Conservation (phyloP, 306 rosid genomes). For the Castanopsis chinensis region DNA sequence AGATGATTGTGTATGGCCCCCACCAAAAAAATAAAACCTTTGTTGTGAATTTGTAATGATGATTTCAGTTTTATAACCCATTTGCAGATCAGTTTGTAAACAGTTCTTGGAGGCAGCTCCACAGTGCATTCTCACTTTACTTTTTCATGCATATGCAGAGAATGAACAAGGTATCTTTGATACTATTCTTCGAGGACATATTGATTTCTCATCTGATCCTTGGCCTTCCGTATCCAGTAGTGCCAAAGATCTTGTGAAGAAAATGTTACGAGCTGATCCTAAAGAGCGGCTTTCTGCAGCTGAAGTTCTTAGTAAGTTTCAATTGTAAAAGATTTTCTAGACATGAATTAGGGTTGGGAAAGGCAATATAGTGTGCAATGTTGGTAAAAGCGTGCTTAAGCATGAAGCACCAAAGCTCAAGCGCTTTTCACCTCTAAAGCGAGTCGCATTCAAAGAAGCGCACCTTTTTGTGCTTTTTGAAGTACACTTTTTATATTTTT, state of each 20-base stretch:
- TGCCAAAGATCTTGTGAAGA: conserved; percentile 90
- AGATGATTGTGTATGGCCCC: not conserved
- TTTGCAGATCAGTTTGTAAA: not conserved
- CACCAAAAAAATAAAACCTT: too few relatives aligned
- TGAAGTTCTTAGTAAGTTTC: conserved; percentile 79
- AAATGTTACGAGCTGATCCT: conserved; percentile 69
- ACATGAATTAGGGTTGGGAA: conserved; percentile 3
- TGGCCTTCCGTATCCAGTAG: conserved; percentile 93
- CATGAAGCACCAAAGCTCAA: too few relatives aligned
- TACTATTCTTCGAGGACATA: conserved; percentile 80
- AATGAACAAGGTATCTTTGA: conserved; percentile 89
- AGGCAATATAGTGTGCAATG: not conserved
- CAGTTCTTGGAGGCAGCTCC: not conserved
- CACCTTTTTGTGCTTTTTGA: too few relatives aligned
- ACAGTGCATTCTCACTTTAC: conserved; percentile 16
- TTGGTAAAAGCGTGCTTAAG: too few relatives aligned
- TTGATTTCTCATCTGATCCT: conserved; percentile 82
- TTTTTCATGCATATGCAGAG: conserved; percentile 54
- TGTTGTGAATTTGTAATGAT: not conserved
- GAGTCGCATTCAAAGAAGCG: too few relatives aligned
- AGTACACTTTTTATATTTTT: too few relatives aligned
- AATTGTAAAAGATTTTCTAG: not conserved
- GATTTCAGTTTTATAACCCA: not conserved
- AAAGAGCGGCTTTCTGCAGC: conserved; percentile 77
- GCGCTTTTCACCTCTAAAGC: too few relatives aligned